Conservation (phyloP, 2,329 filamentous ascomycete species). For the Talaromyces sp. region DNA sequence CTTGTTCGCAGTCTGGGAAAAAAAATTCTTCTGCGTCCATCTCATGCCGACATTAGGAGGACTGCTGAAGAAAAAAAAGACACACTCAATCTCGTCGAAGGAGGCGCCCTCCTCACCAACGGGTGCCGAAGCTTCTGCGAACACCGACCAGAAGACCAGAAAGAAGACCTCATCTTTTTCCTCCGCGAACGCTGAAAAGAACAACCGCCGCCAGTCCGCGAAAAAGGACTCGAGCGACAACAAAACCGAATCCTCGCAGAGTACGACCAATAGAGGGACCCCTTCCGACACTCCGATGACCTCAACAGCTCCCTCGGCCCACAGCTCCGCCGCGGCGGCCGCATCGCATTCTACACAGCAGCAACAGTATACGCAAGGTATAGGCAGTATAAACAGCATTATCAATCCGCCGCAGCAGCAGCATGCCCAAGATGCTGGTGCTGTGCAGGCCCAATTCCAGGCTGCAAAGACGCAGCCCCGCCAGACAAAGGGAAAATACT, state of each 20-base stretch:
- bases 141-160: background rate
- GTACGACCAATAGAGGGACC: background rate
- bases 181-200: slow-evolving; percentile 10
- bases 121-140: slow-evolving; percentile 52
- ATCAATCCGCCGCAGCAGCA: slow-evolving; percentile 55
- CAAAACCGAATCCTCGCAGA: slow-evolving; percentile 15
- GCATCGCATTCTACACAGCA: slow-evolving; percentile 25
- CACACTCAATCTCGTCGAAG: slow-evolving; percentile 63
- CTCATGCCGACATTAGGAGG: slow-evolving; percentile 83
- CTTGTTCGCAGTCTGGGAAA: slow-evolving; percentile 16
- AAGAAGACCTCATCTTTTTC: slow-evolving; percentile 13
- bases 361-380: slow-evolving; percentile 49
- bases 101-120: slow-evolving; percentile 60
- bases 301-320: slow-evolving; percentile 29
- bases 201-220: background rate
- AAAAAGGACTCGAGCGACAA: slow-evolving; percentile 14
- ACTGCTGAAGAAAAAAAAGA: slow-evolving; percentile 97
- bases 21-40: slow-evolving; percentile 12
- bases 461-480: slow-evolving; percentile 13
- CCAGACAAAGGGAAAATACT: slow-evolving; percentile 70
- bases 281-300: slow-evolving; percentile 16
- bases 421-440: slow-evolving; percentile 19
- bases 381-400: slow-evolving; percentile 76
- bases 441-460: slow-evolving; percentile 9
- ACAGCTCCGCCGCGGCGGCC: slow-evolving; percentile 23